Base-by-base conservation (phyloP, 768 basidiomycete genomes). In the Tubosaeta brunneosetosa region DNA sequence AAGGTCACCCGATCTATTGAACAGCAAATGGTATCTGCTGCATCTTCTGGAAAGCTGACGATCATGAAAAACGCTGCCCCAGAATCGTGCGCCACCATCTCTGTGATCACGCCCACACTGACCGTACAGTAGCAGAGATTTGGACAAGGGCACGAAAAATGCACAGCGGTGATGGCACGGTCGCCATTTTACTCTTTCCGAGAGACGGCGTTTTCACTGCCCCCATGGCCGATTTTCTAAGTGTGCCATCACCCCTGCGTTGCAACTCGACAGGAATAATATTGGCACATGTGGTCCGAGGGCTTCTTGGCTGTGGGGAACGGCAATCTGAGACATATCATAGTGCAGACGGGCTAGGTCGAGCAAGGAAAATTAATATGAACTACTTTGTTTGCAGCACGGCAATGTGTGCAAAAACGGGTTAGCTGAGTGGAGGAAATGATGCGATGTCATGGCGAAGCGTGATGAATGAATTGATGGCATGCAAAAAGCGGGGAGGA, bases 1-100 rank as follows among this genome's bases (percentile, higher is more conserved):
- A 94, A 93, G 73, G 94, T 97, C 66, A 92, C 89, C 68, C 85
- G 83, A 67, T 90, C 88, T 19, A 94, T 97, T 61, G 94, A 97
- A 68, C 78, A 80, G 50, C 93, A 94, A 70, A 91, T 94, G 84
- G 88, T 91, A 12, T 74, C 83, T 45, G 92, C 92, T 7, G 94
- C 94, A 3, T 92, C 90, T 5, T 76, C 84, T 40, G 94, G 94
- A 36, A 92, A 91, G 67, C 76, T 97, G 55, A 91, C 91, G 27
- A 93, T 97, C 67, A 92, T 97, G 92, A 90, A 88, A 72, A 81
- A 85, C 55, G 69, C 72, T 13, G 74, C 69, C 10, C 59, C 59
- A 12, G 63, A 67, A 40, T 27, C 56, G 69, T 71, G 58, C 49
- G 68, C 51, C 29, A 7, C 10, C 38, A 33, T 4, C n/a, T 16